Evolutionary conservation across 495 filamentous ascomycete species (phyloP).

Genomic region (Parmelia sp.): DNA sequence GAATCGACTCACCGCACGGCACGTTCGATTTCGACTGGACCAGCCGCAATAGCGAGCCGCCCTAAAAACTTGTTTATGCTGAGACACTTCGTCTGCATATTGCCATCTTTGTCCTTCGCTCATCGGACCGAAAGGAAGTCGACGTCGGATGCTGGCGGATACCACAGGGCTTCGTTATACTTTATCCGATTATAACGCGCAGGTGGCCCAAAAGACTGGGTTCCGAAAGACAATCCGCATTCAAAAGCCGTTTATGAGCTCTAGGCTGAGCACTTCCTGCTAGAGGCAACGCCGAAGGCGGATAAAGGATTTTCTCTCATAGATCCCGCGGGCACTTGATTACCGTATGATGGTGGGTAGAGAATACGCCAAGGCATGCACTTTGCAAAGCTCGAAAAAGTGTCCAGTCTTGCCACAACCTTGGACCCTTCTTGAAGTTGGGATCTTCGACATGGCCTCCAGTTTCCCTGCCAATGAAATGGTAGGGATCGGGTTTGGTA

Average conservation of each 20-base stretch:
- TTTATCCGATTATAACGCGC: conserved; percentile 2
- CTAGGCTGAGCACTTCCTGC: conserved; percentile 22
- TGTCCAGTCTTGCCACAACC: conserved; percentile 27
- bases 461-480: no score
- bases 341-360: conserved; percentile 34
- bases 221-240: background rate
- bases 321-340: conserved; percentile 22
- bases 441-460: conserved; percentile 18
- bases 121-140: conserved; percentile 10
- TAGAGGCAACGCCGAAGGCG: no score
- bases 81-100: conserved; percentile 23
- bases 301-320: no score
- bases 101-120: conserved; percentile 20
- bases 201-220: conserved; percentile 17
- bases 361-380: conserved; percentile 33
- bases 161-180: conserved; percentile 4
- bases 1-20: background rate
- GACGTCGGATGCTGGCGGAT: conserved; percentile 9
- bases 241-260: conserved; percentile 13
- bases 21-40: conserved; percentile 10
- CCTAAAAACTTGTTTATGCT: conserved; percentile 25
- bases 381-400: conserved; percentile 31
- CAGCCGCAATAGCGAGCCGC: conserved; percentile 9
- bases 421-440: conserved; percentile 30
- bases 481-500: no score